A percentile compares a stretch with the other conserved stretches of the same genome.
phyloP scores from a whole-genome alignment of 495 filamentous ascomycete genomes.

The Annulohypoxylon maeteangense region DNA sequence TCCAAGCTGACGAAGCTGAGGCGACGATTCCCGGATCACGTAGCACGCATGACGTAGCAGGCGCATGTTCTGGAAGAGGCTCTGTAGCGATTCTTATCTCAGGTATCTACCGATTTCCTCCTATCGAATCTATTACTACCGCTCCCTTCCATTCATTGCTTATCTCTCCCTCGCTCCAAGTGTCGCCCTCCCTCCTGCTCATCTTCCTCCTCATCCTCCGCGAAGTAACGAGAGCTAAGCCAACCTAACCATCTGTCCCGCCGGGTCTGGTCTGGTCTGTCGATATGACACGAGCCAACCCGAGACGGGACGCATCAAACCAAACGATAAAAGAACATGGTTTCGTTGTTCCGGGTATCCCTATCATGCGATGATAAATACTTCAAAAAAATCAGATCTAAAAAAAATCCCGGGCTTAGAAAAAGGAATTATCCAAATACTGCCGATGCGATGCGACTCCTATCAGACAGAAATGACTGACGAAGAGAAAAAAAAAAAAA shows the following conservation, averaged over 20 bases:
- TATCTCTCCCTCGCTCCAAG: not conserved
- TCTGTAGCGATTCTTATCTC: constrained; percentile 5
- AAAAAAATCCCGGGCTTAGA: constrained; percentile 7
- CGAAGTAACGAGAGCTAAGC: not conserved
- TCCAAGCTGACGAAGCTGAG: not conserved
- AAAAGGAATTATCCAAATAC: constrained; percentile 14
- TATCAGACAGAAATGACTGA: not conserved
- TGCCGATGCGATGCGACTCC: constrained; percentile 18
- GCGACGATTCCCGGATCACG: not conserved
- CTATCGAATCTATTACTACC: constrained; percentile 8
- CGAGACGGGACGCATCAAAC: constrained; percentile 4
- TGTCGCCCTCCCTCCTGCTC: not conserved
- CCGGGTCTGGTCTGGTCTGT: not conserved
- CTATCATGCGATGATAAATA: constrained; percentile 33
- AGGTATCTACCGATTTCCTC: constrained; percentile 11
- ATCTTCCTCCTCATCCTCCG: not conserved
- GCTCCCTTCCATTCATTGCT: not conserved
- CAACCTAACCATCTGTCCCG: not conserved
- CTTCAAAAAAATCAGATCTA: not conserved
- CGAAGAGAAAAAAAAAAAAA: constrained; percentile 18
- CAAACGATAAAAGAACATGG: constrained; percentile 25
- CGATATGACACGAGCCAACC: not conserved
- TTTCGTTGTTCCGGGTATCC: constrained; percentile 36
- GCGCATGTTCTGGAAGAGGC: constrained; percentile 27
- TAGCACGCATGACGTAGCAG: constrained; percentile 4